These are phyloP conservation scores for Irpex sp. DNA, from an alignment of 1,284 basidiomycete species.

Conservation along the genomic window DNA sequence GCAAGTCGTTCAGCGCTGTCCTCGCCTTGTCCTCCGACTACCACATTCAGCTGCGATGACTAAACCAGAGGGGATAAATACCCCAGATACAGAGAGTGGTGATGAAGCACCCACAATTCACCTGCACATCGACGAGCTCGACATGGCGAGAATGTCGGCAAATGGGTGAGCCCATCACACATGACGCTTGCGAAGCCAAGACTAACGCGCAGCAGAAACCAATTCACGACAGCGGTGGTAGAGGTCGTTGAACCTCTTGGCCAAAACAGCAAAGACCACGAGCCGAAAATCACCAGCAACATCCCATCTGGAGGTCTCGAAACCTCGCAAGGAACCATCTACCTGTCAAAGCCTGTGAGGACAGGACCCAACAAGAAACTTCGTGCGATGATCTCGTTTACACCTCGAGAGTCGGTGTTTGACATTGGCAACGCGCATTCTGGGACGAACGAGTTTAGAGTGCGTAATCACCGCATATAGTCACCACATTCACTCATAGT, in stretches of 20 bases:
- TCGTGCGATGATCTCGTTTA: constrained; percentile 77
- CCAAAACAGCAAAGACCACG: neutral
- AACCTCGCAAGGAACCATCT: constrained; percentile 62
- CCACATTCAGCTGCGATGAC: constrained; percentile 19
- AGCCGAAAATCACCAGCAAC: constrained; percentile 6
- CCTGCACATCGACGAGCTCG: constrained; percentile 6
- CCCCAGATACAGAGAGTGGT: neutral
- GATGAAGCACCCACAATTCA: constrained; percentile 4
- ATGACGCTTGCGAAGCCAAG: constrained; percentile 3
- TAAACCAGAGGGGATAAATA: neutral
- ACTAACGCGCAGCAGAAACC: constrained; percentile 5
- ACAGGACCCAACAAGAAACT: constrained; percentile 65
- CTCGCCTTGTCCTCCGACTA: neutral
- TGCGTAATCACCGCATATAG: constrained; percentile 31
- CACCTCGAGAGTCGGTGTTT: constrained; percentile 80
- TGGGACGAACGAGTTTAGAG: constrained; percentile 82
- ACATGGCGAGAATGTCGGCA: constrained; percentile 8
- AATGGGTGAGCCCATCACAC: constrained; percentile 2
- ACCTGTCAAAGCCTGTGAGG: constrained; percentile 72
- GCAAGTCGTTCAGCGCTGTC: neutral
- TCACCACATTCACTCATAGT: neutral
- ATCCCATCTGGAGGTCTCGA: constrained; percentile 43
- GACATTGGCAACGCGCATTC: constrained; percentile 77
- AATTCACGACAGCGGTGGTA: constrained; percentile 10
- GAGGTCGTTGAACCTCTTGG: constrained; percentile 8